Base-by-base conservation (phyloP, 192 early-diverging fungal genomes). In the Coemansia sp. region DNA sequence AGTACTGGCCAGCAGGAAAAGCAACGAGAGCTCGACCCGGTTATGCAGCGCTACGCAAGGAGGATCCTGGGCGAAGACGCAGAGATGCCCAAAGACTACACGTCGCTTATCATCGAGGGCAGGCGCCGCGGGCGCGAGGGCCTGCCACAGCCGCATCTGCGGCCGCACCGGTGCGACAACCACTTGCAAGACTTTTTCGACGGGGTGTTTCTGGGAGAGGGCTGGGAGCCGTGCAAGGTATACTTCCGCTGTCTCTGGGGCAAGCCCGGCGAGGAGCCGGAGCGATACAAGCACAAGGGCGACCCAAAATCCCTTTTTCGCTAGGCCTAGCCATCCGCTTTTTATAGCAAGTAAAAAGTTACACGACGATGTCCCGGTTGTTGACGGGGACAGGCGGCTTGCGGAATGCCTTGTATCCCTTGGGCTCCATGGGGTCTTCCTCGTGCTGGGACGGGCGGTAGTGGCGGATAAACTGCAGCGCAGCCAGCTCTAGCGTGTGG, bases 391-490 rank as follows among this genome's bases (percentile, higher is more conserved):
- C 53, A 17, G 55, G 56, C 0, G 37, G 37, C 49, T 75, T 68
- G 32, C 72, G 51, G 56, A 75, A 75, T 13, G 64, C 72, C 60
- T 67, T 67, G 60, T 75, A 60, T 16, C 65, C 60, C 37, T 55
- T 48, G 36, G 64, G 72, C 49, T 75, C 72, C 52, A 75, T 64
- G 12, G 60, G 47, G 21, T 75, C 72, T 22, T 75, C 64, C 29
- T 67, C 64, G 36, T 75, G 64, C 36, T 67, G 83, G 20, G 78
- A 80, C 26, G 78, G 78, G 49, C 90, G 81, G 84, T 88, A 94
- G 55, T 88, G 77, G 64, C 85, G 78, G 41, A 89, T 78, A 67
- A 86, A 94, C 28, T 85, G 85, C 38, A 90, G 78, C 51, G 90
- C 85, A 32, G 82, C 80, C 22, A 87, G 76, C 62, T 95, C 93